Base-by-base conservation (phyloP, 352 stramenopile species). In the Hyaloperonospora brassicae region DNA sequence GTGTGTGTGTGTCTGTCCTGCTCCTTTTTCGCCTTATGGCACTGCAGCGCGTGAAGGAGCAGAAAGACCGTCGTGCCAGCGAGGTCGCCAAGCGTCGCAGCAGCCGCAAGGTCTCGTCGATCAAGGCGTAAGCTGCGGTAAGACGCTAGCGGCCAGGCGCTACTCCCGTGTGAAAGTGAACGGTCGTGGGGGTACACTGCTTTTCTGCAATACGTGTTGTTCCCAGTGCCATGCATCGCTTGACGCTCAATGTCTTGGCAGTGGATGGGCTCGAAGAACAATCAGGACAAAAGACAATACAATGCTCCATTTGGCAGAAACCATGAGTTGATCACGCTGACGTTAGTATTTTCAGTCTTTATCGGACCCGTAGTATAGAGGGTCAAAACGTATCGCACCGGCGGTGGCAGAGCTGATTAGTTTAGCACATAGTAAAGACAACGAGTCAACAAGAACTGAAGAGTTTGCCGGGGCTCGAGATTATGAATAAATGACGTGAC, bases 51-150 rank as follows among this genome's bases (percentile, higher is more conserved):
- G 79, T 98, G 75, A 97, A 98, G 74, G 95, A 98, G 83, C 88
- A 98, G 81, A 98, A 97, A 84, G 96, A 98, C 76, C 89, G 93
- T 74, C 86, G 95, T 84, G 89, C 94, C 74, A 98, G 92, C 67
- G 89, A 98, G 64, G 95, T 98, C 70, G 96, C 90, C 70, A 98
- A 98, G 93, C 93, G 96, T 81, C 88, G 96, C 76, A 98, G 89
- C 75, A 98, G 95, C 68, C 93, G 96, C 76, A 88, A 97, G 94
- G 80, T 53, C 86, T 88, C 80, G 68, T 93, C 87, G 73, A 79
- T 93, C 49, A 95, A 97, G 77, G 80, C 86, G 50, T 89, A 92
- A 87, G 69, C 76, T 70, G 55, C 36, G 21, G 55, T 36, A 35
- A 55, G 10, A 39, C 42, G 42, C 50, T 63, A 64, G 66, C 52